phyloP scores from a whole-genome alignment of 2,329 filamentous ascomycete genomes.

The Trichoderma semiorbis region DNA sequence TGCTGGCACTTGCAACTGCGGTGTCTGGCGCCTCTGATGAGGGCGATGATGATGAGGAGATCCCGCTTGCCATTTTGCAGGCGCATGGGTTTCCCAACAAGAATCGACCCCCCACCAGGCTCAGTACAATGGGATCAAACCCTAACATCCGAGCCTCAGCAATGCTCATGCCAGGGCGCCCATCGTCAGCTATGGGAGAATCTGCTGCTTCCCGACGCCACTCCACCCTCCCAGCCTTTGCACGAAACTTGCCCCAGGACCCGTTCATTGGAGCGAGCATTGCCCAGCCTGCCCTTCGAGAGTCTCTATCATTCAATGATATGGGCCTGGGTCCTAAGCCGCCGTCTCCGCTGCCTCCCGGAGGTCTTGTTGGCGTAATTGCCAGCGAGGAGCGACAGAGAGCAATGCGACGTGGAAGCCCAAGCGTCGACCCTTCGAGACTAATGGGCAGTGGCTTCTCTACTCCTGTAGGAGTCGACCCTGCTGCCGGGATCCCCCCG shows the following conservation, averaged over 20 bases:
- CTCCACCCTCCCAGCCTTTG: constrained; percentile 71
- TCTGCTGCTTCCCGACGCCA: constrained; percentile 31
- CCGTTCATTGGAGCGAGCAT: constrained; percentile 79
- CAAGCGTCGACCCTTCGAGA: constrained; percentile 57
- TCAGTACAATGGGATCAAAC: constrained; percentile 64
- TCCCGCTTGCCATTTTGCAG: constrained; percentile 80
- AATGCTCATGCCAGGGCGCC: constrained; percentile 44
- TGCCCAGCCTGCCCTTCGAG: constrained; percentile 67
- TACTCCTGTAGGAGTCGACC: constrained; percentile 44
- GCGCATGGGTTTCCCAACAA: constrained; percentile 85
- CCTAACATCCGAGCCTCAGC: constrained; percentile 64
- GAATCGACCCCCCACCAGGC: constrained; percentile 67
- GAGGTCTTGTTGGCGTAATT: constrained; percentile 84
- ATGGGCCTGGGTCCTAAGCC: constrained; percentile 43
- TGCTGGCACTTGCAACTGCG: background rate
- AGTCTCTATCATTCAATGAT: constrained; percentile 68
- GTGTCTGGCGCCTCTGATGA: constrained; percentile 60
- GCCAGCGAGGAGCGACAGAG: constrained; percentile 77
- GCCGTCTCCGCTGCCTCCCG: constrained; percentile 53
- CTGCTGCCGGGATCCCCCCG: constrained; percentile 46
- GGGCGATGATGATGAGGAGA: constrained; percentile 79
- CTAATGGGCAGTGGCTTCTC: constrained; percentile 34
- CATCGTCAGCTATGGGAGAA: constrained; percentile 58
- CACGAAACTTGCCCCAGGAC: constrained; percentile 75
- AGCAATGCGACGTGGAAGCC: constrained; percentile 74